Base-by-base conservation (phyloP, 257 asterid species). In the Cruciata laevipes region DNA sequence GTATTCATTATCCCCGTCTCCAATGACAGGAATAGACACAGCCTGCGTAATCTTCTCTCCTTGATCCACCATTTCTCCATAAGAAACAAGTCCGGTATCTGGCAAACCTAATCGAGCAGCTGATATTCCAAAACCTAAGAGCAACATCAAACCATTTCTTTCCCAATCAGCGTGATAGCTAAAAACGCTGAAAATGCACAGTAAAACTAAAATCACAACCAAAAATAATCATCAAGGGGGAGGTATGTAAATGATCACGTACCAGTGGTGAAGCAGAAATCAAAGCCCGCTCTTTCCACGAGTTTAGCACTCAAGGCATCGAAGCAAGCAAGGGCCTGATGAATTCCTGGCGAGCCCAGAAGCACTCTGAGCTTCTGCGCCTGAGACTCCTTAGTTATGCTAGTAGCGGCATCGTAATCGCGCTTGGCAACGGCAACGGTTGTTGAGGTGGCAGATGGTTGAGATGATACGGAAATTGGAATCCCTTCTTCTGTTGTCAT, bases 1-100 rank as follows among this genome's bases (percentile, higher is more conserved):
- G 71, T 92, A 89, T 71, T 97, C 98, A 76, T 92, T 89, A 78
- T 92, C 98, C 60, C 87, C 98, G 79, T 92, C 98, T 51, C 98
- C 98, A 65, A 92, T 92, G 65, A 92, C 65, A 14, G 98, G 98
- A 62, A 92, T 89, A 67, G 93, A 83, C 55, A 86, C 92, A 51
- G 98, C 91, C 67, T 79, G 86, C 35, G 93, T 84, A 69, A 92
- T 86, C 76, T 84, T 89, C 60, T 13, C 84, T 63, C 96, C 98
- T 81, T 87, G 96, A 77, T 84, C 87, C 78, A 87, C 91, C 97
- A 89, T 92, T 83, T 92, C 98, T 18, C 97, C 98, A 53, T 80
- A 92, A 37, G 98, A 89, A 75, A 92, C 75, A 42, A 92, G 83
- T 74, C 97, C 98, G 4, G 96, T 83, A 80, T 92, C 97, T 3